Conservation (phyloP, 2,329 filamentous ascomycete species). For the Ceratocystis huliohia region DNA sequence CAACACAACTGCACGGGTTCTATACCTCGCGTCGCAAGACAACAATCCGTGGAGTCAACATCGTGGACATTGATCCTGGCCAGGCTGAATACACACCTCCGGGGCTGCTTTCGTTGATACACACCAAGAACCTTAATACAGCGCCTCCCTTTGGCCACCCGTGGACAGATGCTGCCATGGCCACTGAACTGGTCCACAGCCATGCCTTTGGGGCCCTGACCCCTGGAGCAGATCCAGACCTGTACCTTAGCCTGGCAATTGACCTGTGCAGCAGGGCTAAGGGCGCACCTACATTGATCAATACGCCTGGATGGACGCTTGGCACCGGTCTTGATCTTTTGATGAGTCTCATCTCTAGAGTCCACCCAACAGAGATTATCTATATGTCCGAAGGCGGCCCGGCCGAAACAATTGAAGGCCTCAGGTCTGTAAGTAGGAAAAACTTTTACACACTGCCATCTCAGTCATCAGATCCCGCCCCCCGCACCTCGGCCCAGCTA, state of each 20-base stretch:
- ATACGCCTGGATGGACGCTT: constrained; percentile 62
- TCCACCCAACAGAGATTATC: constrained; percentile 49
- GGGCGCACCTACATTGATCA: constrained; percentile 51
- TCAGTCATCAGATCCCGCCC: constrained; percentile 41
- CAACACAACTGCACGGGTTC: constrained; percentile 28
- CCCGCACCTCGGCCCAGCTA: constrained; percentile 51
- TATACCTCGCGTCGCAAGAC: constrained; percentile 19
- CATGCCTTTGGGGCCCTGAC: constrained; percentile 55
- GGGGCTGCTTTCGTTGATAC: constrained; percentile 55
- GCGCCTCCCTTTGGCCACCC: constrained; percentile 55
- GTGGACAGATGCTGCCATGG: constrained; percentile 23
- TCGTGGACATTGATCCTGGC: constrained; percentile 66
- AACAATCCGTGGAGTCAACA: constrained; percentile 31
- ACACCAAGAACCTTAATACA: constrained; percentile 48
- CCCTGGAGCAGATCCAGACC: constrained; percentile 51
- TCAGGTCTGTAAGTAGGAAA: constrained; percentile 35
- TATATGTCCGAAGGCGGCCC: constrained; percentile 56
- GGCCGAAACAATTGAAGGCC: constrained; percentile 41
- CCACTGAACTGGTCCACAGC: constrained; percentile 38
- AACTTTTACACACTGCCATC: constrained; percentile 44
- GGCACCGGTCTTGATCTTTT: constrained; percentile 57
- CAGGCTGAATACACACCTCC: constrained; percentile 63
- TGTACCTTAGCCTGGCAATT: constrained; percentile 51
- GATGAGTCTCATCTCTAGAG: constrained; percentile 39
- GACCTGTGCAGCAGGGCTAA: constrained; percentile 51